These are phyloP conservation scores for Parasarocladium wereldwijsianum DNA, from an alignment of 2,329 filamentous ascomycete species.

Conservation along the genomic window DNA sequence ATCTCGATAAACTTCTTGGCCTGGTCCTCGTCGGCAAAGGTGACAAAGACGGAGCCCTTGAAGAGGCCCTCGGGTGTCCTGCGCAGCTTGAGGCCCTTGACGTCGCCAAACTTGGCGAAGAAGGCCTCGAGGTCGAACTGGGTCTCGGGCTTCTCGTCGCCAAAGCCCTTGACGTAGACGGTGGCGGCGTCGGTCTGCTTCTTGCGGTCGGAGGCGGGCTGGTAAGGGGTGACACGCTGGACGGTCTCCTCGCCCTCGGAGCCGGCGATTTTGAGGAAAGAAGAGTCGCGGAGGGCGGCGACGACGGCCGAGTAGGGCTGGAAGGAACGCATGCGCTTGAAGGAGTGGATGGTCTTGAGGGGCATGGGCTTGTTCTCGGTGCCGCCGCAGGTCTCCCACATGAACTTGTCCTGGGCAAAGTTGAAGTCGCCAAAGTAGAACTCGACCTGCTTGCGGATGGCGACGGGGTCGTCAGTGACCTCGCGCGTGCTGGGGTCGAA, in stretches of 20 bases:
- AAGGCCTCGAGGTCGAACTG: constrained; percentile 93
- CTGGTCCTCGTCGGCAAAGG: constrained; percentile 68
- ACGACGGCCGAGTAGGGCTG: constrained; percentile 75
- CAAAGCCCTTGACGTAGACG: constrained; percentile 91
- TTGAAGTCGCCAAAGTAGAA: constrained; percentile 95
- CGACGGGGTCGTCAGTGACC: constrained; percentile 60
- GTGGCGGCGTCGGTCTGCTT: constrained; percentile 56
- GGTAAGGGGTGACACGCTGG: constrained; percentile 61
- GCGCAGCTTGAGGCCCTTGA: constrained; percentile 75
- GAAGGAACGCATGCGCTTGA: constrained; percentile 95
- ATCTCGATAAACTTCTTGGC: constrained; percentile 67
- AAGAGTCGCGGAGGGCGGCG: constrained; percentile 66
- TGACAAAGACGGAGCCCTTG: constrained; percentile 94
- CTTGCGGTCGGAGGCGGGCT: constrained; percentile 41
- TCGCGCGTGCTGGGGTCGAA: constrained; percentile 53
- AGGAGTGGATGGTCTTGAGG: constrained; percentile 64
- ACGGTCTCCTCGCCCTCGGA: constrained; percentile 56
- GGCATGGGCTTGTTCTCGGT: constrained; percentile 68
- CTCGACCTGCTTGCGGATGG: constrained; percentile 83
- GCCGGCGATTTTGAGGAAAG: constrained; percentile 57
- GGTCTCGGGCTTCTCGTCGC: constrained; percentile 64
- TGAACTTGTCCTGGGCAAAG: constrained; percentile 74
- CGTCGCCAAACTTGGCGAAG: constrained; percentile 66
- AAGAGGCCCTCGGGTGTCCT: constrained; percentile 59
- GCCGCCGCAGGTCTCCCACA: constrained; percentile 66